Percentiles rank a stretch among this genome's conserved stretches.
Conservation (phyloP, 2,329 filamentous ascomycete genomes). For the Fusarium clavum region DNA sequence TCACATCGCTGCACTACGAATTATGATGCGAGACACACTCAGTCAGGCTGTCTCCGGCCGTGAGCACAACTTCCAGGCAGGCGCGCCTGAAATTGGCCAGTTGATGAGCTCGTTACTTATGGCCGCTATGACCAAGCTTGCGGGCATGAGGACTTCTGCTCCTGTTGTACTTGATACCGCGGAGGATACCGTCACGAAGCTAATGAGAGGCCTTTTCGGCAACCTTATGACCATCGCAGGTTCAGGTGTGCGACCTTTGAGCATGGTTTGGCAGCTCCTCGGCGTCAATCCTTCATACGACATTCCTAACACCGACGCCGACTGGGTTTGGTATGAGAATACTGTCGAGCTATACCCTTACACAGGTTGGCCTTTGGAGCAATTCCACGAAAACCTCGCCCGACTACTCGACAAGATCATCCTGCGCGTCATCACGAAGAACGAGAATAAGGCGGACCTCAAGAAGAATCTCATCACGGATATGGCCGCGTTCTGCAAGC, state of each 20-base stretch:
- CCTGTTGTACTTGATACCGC: constrained; percentile 9
- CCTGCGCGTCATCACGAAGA: constrained; percentile 6
- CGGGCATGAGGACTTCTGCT: constrained; percentile 1
- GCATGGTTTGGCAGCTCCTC: constrained; percentile 26
- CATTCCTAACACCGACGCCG: neutral
- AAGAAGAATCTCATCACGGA: neutral
- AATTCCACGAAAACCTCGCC: constrained; percentile 8
- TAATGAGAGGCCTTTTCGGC: constrained; percentile 19
- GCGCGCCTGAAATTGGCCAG: neutral
- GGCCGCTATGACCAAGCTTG: constrained; percentile 22
- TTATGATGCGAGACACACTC: constrained; percentile 21
- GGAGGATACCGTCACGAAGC: constrained; percentile 4
- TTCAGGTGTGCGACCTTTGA: constrained; percentile 4
- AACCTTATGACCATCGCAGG: constrained; percentile 25
- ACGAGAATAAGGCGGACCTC: neutral
- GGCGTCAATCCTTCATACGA: constrained; percentile 3
- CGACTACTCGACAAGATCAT: constrained; percentile 28
- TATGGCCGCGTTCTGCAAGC: constrained; percentile 8
- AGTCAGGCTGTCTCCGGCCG: constrained; percentile 1
- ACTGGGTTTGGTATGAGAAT: constrained; percentile 26
- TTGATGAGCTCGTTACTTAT: constrained; percentile 24
- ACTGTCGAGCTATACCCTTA: constrained; percentile 21
- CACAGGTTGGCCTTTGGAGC: constrained; percentile 14
- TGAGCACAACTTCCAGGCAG: neutral
- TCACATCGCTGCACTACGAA: constrained; percentile 3